phyloP scores from a whole-genome alignment of 2,329 filamentous ascomycete species.

The Aspergillus ustus region DNA sequence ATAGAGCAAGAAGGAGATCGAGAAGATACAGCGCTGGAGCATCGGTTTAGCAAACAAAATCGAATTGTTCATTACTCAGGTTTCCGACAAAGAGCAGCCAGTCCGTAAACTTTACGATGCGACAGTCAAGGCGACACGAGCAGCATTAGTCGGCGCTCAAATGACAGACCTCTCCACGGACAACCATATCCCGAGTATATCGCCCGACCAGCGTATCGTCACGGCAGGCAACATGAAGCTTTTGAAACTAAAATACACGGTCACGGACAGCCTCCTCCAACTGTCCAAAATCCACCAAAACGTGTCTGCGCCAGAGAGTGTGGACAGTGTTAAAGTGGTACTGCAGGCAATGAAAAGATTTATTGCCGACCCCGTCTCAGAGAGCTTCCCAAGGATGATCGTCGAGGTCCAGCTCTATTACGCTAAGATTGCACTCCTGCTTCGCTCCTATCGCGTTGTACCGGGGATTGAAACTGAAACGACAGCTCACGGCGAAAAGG shows the following conservation, averaged over 20 bases:
- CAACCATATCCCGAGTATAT: neutral
- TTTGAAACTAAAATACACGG: neutral
- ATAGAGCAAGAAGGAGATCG: neutral
- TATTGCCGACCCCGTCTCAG: neutral
- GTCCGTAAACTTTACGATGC: conserved; percentile 3
- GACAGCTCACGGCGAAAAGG: neutral
- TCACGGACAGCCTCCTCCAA: neutral
- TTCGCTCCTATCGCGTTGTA: neutral
- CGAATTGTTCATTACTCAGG: neutral
- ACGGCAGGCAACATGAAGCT: neutral
- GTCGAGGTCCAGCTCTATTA: conserved; percentile 2
- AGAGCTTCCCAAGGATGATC: neutral
- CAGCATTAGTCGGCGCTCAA: neutral
- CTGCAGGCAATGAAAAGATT: neutral
- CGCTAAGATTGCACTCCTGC: neutral
- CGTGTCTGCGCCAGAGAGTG: neutral
- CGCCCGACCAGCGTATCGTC: neutral
- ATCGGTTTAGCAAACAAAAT: neutral
- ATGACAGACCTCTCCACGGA: neutral
- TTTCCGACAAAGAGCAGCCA: neutral
- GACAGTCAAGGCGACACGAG: neutral
- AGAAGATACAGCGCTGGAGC: neutral
- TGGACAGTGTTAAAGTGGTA: neutral
- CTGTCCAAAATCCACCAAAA: neutral
- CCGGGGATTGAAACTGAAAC: neutral